phyloP scores from a whole-genome alignment of 1,284 basidiomycete genomes.

The Moesziomyces sp. region DNA sequence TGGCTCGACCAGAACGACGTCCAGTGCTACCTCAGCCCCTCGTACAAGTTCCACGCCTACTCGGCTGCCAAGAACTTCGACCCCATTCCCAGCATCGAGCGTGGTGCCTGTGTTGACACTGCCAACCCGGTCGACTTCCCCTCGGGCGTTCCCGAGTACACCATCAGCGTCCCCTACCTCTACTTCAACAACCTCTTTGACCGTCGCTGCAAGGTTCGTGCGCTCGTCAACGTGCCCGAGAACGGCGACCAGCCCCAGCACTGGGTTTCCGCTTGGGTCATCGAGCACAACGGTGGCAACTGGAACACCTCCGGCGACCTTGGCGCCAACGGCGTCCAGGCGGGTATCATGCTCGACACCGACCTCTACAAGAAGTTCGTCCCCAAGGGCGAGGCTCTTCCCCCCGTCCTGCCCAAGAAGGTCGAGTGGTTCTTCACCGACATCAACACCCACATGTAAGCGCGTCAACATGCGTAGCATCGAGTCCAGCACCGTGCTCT shows the following conservation, averaged over 20 bases:
- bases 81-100: neutral
- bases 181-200: conserved; percentile 49
- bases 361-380: conserved; percentile 31
- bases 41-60: conserved; percentile 37
- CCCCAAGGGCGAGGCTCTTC: conserved; percentile 14
- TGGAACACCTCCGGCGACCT: conserved; percentile 11
- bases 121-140: conserved; percentile 16
- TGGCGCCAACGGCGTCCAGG: conserved; percentile 2
- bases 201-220: conserved; percentile 44
- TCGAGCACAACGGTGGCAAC: conserved; percentile 26
- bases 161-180: conserved; percentile 27
- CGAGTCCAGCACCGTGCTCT: neutral
- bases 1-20: conserved; percentile 38
- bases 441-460: conserved; percentile 34
- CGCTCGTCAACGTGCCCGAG: conserved; percentile 41
- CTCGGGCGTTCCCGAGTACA: conserved; percentile 11
- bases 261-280: conserved; percentile 36
- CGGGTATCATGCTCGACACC: conserved; percentile 29
- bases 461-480: conserved; percentile 12
- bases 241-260: conserved; percentile 25
- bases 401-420: neutral
- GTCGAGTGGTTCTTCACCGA: conserved; percentile 51
- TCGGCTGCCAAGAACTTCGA: conserved; percentile 20
- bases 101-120: conserved; percentile 25
- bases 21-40: conserved; percentile 34